These are phyloP conservation scores for Pleurostoma richardsiae DNA, from an alignment of 2,329 filamentous ascomycete species.

Conservation along the genomic window DNA sequence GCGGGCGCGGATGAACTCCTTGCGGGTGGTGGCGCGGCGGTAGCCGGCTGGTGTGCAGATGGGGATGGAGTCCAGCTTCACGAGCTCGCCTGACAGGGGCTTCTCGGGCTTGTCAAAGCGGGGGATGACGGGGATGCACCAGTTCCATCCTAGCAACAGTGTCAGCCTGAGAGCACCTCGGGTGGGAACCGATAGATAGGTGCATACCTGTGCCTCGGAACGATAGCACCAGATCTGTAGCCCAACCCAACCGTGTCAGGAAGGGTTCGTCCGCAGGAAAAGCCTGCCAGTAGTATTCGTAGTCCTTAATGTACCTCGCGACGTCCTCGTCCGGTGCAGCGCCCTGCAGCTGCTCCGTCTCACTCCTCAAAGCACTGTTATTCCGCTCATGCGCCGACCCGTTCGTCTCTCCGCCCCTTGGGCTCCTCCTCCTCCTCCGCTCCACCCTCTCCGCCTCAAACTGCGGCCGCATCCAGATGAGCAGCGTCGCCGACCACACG, in stretches of 20 bases:
- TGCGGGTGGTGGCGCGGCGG: constrained; percentile 32
- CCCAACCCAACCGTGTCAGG: constrained; percentile 47
- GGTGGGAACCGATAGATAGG: not conserved
- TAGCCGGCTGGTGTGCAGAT: constrained; percentile 39
- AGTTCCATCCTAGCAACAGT: constrained; percentile 47
- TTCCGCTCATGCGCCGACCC: not conserved
- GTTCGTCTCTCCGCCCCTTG: not conserved
- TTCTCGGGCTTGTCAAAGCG: constrained; percentile 33
- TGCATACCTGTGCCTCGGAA: constrained; percentile 49
- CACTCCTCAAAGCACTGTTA: not conserved
- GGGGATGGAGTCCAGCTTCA: constrained; percentile 36
- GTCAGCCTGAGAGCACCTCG: not conserved
- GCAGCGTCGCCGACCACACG: constrained; percentile 39
- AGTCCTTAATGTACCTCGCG: constrained; percentile 17
- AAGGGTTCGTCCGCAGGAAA: constrained; percentile 48
- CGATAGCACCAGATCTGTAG: constrained; percentile 46
- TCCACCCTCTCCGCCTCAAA: constrained; percentile 49
- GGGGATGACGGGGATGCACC: constrained; percentile 45
- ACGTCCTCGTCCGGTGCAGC: constrained; percentile 17
- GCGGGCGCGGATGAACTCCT: constrained; percentile 38
- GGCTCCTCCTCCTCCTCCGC: constrained; percentile 18
- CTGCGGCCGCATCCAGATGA: constrained; percentile 52
- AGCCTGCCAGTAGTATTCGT: constrained; percentile 55
- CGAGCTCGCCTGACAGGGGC: constrained; percentile 29
- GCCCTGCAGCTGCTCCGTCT: constrained; percentile 2